phyloP scores from a whole-genome alignment of 352 stramenopile species.

The Thalassiosira gravida region DNA sequence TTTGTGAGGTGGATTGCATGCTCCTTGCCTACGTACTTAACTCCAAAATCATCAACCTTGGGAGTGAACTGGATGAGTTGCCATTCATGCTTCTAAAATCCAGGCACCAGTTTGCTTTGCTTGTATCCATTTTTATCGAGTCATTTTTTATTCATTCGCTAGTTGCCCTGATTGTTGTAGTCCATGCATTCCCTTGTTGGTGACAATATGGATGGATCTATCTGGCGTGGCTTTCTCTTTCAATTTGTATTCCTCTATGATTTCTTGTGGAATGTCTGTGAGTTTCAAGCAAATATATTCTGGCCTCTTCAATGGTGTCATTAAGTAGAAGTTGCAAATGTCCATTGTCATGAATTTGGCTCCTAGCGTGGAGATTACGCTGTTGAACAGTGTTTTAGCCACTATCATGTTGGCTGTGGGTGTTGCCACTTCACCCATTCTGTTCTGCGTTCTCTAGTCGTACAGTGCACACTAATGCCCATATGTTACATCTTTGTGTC shows the following conservation, averaged over 20 bases:
- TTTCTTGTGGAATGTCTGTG: conserved; percentile 18
- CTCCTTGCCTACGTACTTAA: conserved; percentile 12
- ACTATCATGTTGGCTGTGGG: conserved; percentile 26
- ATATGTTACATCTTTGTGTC: conserved; percentile 22
- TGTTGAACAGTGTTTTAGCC: conserved; percentile 43
- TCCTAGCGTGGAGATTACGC: conserved; percentile 15
- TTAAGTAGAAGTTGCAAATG: conserved; percentile 33
- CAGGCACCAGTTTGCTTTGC: conserved; percentile 28
- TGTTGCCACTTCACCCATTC: conserved; percentile 4
- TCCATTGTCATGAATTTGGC: conserved; percentile 41
- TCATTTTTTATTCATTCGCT: conserved; percentile 25
- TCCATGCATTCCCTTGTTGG: conserved; percentile 45
- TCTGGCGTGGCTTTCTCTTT: neutral
- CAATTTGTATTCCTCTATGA: conserved; percentile 6
- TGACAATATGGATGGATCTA: conserved; percentile 27
- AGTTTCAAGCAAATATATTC: conserved; percentile 46
- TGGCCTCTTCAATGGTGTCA: conserved; percentile 18
- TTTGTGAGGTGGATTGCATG: conserved; percentile 38
- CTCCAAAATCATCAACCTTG: conserved; percentile 25
- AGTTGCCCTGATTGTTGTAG: conserved; percentile 38
- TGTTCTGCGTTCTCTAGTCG: neutral
- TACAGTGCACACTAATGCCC: neutral
- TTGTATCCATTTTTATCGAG: conserved; percentile 20
- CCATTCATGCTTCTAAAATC: conserved; percentile 45
- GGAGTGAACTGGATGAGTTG: conserved; percentile 38